phyloP scores from a whole-genome alignment of 1,284 basidiomycete genomes.

The Singerocomus rubriflavus region DNA sequence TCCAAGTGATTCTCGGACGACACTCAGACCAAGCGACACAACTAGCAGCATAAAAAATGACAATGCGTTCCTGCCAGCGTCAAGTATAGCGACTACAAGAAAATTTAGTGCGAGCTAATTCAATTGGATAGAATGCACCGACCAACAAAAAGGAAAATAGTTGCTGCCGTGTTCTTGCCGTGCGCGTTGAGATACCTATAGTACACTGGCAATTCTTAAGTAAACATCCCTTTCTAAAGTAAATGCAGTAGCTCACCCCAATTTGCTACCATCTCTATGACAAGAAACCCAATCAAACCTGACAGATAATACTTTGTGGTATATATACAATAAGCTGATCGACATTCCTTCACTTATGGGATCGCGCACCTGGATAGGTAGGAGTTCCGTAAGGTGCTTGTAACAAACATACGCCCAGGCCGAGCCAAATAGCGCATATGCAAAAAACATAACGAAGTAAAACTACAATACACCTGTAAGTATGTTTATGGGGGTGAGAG shows the following conservation, averaged over 20 bases:
- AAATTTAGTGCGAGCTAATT: constrained; percentile 4
- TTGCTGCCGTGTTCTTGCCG: constrained; percentile 70
- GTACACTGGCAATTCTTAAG: constrained; percentile 49
- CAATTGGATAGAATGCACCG: constrained; percentile 23
- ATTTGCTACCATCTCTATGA: constrained; percentile 92
- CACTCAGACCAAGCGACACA: constrained; percentile 84
- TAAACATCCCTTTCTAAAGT: background rate
- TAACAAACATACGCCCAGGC: constrained; percentile 88
- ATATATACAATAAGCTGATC: constrained; percentile 4
- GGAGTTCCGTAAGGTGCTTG: constrained; percentile 76
- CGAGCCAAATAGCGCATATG: constrained; percentile 68
- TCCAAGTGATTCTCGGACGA: constrained; percentile 79
- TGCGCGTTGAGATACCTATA: constrained; percentile 91
- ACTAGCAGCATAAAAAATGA: constrained; percentile 95
- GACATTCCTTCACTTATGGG: background rate
- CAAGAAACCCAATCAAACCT: constrained; percentile 83
- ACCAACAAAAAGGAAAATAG: constrained; percentile 85
- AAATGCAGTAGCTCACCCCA: constrained; percentile 54
- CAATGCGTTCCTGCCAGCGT: constrained; percentile 90
- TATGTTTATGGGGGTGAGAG: constrained; percentile 1
- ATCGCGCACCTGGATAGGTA: constrained; percentile 73
- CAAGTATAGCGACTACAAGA: constrained; percentile 75
- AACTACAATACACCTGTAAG: constrained; percentile 52
- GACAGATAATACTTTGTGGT: constrained; percentile 84
- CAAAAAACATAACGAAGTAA: constrained; percentile 80